Conservation (phyloP, 2,329 filamentous ascomycete genomes). For the Teratosphaeria destructans region DNA sequence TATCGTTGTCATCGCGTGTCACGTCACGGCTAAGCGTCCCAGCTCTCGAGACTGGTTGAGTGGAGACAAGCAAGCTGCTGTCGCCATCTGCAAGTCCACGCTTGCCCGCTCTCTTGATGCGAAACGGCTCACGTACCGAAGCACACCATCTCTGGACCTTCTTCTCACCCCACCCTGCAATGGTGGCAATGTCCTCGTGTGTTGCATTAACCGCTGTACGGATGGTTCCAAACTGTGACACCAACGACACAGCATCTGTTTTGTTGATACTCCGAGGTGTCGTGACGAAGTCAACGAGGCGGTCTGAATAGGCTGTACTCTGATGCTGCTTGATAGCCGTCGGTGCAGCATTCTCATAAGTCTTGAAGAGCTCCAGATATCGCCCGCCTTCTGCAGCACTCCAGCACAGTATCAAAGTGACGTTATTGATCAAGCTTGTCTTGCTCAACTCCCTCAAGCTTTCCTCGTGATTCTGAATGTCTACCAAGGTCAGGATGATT, state of each 20-base stretch:
- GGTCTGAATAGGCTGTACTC: constrained; percentile 72
- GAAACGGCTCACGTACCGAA: constrained; percentile 76
- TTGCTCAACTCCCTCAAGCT: constrained; percentile 82
- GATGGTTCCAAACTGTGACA: constrained; percentile 85
- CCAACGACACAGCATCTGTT: constrained; percentile 80
- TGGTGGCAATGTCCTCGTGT: constrained; percentile 69
- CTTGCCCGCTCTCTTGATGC: constrained; percentile 60
- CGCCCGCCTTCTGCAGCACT: constrained; percentile 84
- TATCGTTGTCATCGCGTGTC: constrained; percentile 13
- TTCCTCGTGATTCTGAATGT: constrained; percentile 91
- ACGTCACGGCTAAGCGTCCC: constrained; percentile 18
- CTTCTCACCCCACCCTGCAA: constrained; percentile 91
- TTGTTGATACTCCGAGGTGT: constrained; percentile 86
- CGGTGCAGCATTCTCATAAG: constrained; percentile 76
- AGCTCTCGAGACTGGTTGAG: constrained; percentile 13
- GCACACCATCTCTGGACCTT: constrained; percentile 82
- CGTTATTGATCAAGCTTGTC: constrained; percentile 81
- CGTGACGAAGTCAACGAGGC: constrained; percentile 85
- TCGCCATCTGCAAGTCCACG: constrained; percentile 32
- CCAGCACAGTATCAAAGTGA: constrained; percentile 90
- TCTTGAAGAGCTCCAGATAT: constrained; percentile 92
- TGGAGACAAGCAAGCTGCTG: constrained; percentile 11
- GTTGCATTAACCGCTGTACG: constrained; percentile 78
- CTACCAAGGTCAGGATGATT: constrained; percentile 80
- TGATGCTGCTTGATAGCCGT: constrained; percentile 78